Conservation (phyloP, 2,329 filamentous ascomycete genomes). For the Fulvia fulva region DNA sequence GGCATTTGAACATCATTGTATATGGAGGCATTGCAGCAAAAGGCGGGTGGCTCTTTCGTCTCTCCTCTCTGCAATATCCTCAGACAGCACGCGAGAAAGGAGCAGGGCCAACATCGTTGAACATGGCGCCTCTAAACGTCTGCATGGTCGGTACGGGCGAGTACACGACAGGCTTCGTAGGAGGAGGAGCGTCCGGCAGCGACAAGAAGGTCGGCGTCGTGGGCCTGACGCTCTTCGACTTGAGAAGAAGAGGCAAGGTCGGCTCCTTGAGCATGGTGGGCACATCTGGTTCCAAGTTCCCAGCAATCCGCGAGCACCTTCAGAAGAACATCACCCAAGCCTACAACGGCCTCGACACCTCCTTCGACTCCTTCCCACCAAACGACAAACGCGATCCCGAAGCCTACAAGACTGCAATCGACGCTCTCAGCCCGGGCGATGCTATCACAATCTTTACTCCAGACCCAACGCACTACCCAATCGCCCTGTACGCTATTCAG, state of each 20-base stretch:
- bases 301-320: slow-evolving; percentile 84
- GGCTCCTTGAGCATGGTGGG: slow-evolving; percentile 84
- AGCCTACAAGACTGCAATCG: slow-evolving; percentile 84
- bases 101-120: slow-evolving; percentile 8
- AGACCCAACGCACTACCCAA: slow-evolving; percentile 87
- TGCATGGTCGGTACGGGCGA: slow-evolving; percentile 78
- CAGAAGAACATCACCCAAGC: slow-evolving; percentile 75
- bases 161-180: slow-evolving; percentile 94
- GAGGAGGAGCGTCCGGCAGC: slow-evolving; percentile 73
- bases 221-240: slow-evolving; percentile 81
- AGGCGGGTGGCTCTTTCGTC: not conserved
- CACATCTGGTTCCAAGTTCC: slow-evolving; percentile 83
- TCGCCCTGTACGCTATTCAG: slow-evolving; percentile 87
- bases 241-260: slow-evolving; percentile 84
- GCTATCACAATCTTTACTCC: slow-evolving; percentile 96
- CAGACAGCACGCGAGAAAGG: not conserved
- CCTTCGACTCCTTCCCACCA: slow-evolving; percentile 76
- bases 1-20: slow-evolving; percentile 13
- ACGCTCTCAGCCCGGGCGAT: slow-evolving; percentile 73
- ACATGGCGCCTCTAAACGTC: slow-evolving; percentile 49
- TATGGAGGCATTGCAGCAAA: not conserved
- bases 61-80: slow-evolving; percentile 3
- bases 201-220: slow-evolving; percentile 98
- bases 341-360: slow-evolving; percentile 83
- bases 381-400: slow-evolving; percentile 71